Evolutionary conservation across 2,329 filamentous ascomycete species (phyloP), one percentile per base, ranked within the genome.

Genomic region (Plectosphaerella plurivora): DNA sequence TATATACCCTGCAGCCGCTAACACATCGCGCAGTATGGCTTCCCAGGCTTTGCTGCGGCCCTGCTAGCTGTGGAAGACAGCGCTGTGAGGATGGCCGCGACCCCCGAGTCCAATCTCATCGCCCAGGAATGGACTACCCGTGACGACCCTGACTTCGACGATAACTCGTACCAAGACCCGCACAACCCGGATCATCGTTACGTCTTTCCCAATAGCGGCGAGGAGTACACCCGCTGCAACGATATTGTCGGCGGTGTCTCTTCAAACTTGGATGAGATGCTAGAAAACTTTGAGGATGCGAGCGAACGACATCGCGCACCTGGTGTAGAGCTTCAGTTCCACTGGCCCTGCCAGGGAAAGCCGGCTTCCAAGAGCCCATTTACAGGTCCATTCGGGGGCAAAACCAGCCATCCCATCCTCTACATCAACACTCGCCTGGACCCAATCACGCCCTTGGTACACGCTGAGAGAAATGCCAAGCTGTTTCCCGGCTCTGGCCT

Each of bases 401-500:
- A 65, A 25, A 76, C 75, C 3, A 58, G 54, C 7, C 64, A 67
- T n/a, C 75, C 75, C 2, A 67, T 78, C 44, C 57, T 78, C 20
- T 77, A 71, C 56, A 61, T 77, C 12, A 75, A 75, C 53, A 56
- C 63, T 22, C n/a, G 16, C 4, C 68, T 68, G 15, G 75, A 78
- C 55, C 76, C 75, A 28, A 68, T 76, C 15, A 77, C 75, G 28
- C 75, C 75, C 16, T 57, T 72, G 5, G 59, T 68, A 11, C 74
- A 71, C 53, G 73, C 75, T 4, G 50, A 64, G 24, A 72, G 70
- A 50, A 73, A 73, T 63, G 71, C 63, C 8, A 63, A 60, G 3
- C 63, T 68, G 1, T 80, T 79, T 51, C 67, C 67, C 0, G 70
- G 67, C 18, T 77, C 75, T 0, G 67, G 70, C 1, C 64, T 81